Conservation (phyloP, 768 basidiomycete genomes). For the Nidula microcarpa region DNA sequence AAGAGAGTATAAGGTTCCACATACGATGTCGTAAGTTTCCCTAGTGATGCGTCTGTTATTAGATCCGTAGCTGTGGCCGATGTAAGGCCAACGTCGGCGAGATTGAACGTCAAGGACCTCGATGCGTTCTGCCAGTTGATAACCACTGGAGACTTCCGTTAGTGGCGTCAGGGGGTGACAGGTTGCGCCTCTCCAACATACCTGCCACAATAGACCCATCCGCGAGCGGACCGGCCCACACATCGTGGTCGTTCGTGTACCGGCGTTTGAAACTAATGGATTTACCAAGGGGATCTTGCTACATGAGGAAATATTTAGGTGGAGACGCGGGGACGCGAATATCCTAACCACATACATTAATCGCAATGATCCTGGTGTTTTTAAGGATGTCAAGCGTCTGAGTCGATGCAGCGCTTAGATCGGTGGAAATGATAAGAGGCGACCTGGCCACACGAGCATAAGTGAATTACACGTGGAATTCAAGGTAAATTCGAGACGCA, state of each 20-base stretch:
- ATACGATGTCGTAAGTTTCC: slow-evolving; percentile 31
- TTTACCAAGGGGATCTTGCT: slow-evolving; percentile 45
- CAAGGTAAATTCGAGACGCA: slow-evolving; percentile 8
- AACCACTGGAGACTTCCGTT: slow-evolving; percentile 19
- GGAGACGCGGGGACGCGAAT: not conserved
- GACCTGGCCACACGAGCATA: slow-evolving; percentile 18
- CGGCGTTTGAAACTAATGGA: slow-evolving; percentile 42
- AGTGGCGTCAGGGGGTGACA: not conserved
- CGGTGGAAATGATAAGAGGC: slow-evolving; percentile 41
- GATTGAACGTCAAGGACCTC: slow-evolving; percentile 34
- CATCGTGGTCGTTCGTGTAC: slow-evolving; percentile 46
- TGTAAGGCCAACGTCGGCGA: slow-evolving; percentile 38
- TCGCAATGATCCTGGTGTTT: slow-evolving; percentile 37
- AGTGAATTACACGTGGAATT: not conserved
- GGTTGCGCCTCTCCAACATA: slow-evolving; percentile 11
- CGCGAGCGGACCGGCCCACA: slow-evolving; percentile 44
- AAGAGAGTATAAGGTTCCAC: slow-evolving; percentile 4
- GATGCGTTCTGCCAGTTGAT: slow-evolving; percentile 40
- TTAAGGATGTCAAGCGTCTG: slow-evolving; percentile 33
- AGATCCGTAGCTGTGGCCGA: slow-evolving; percentile 37
- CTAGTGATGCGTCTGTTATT: slow-evolving; percentile 33
- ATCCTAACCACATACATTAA: slow-evolving; percentile 29
- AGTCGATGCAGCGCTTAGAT: slow-evolving; percentile 28
- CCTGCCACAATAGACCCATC: slow-evolving; percentile 45
- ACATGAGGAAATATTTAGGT: not conserved